phyloP scores from a whole-genome alignment of 176 grass and related monocot genomes.

The Oryza brachyantha region DNA sequence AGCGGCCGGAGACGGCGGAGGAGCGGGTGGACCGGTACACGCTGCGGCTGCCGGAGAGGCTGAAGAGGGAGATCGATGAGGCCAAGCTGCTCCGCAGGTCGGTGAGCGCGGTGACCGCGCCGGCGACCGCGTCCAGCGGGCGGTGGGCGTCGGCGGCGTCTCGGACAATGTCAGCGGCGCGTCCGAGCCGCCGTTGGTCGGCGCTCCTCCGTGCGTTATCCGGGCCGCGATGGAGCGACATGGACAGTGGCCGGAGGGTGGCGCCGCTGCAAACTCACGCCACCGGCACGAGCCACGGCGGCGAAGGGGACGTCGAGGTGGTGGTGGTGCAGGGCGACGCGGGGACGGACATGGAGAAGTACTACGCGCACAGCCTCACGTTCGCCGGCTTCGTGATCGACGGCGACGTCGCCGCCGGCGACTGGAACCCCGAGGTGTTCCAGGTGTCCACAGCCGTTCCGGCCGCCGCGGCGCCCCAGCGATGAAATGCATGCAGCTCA shows the following conservation, averaged over 20 bases:
- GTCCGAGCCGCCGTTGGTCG: constrained; percentile 36
- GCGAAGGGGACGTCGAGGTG: neutral
- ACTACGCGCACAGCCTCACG: constrained; percentile 53
- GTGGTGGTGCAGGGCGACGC: constrained; percentile 21
- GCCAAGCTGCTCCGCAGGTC: constrained; percentile 49
- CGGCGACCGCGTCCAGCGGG: constrained; percentile 22
- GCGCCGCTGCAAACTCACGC: neutral
- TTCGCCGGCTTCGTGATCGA: constrained; percentile 64
- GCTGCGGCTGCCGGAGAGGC: constrained; percentile 58
- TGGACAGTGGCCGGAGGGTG: constrained; percentile 31
- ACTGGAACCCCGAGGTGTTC: constrained; percentile 75
- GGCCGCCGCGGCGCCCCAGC: neutral
- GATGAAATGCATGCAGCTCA: constrained; percentile 4
- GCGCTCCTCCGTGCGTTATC: constrained; percentile 34
- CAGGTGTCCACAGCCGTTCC: constrained; percentile 46
- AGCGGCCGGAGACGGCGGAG: constrained; percentile 34
- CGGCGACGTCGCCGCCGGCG: constrained; percentile 60
- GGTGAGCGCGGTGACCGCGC: constrained; percentile 40
- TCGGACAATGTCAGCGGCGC: constrained; percentile 56
- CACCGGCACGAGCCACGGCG: neutral
- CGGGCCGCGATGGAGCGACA: constrained; percentile 14
- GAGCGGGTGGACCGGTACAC: constrained; percentile 56
- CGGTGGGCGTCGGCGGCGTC: constrained; percentile 29
- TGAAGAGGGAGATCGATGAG: constrained; percentile 50
- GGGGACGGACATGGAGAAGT: constrained; percentile 28